Conservation (phyloP, 164 flowering plant genomes). For the Liriodendron chinense region DNA sequence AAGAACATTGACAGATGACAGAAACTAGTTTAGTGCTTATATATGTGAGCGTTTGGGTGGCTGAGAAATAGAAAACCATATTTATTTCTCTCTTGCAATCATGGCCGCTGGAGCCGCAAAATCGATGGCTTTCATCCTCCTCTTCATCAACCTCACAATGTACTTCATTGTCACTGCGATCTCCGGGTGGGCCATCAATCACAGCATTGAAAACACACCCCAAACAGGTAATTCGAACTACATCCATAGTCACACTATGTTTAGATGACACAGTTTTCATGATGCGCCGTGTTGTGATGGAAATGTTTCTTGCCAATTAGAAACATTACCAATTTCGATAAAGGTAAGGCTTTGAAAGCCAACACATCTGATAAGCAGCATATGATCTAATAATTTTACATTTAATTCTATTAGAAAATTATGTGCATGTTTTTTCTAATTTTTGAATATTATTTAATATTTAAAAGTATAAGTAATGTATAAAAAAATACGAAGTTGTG, state of each 20-base stretch:
- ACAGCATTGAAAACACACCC: conserved; percentile 47
- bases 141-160: conserved; percentile 51
- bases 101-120: conserved; percentile 71
- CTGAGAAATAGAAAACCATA: background rate
- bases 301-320: background rate
- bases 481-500: no score
- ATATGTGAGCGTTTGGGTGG: conserved; percentile 6
- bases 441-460: no score
- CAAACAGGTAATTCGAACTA: conserved; percentile 42
- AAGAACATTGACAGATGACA: background rate
- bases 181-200: conserved; percentile 74
- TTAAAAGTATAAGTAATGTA: no score
- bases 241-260: no score
- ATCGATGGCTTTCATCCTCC: conserved; percentile 52
- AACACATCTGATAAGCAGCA: no score
- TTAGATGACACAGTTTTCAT: background rate
- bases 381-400: no score
- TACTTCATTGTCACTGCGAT: conserved; percentile 49
- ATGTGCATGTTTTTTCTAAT: no score
- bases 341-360: no score
- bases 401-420: no score
- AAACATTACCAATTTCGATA: no score
- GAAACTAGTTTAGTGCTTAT: background rate
- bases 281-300: background rate
- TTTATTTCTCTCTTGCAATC: conserved; percentile 4